Percentiles rank a stretch among this genome's conserved stretches.
phyloP scores from a whole-genome alignment of 192 early-diverging fungal genomes.

The Entomortierella lignicola region DNA sequence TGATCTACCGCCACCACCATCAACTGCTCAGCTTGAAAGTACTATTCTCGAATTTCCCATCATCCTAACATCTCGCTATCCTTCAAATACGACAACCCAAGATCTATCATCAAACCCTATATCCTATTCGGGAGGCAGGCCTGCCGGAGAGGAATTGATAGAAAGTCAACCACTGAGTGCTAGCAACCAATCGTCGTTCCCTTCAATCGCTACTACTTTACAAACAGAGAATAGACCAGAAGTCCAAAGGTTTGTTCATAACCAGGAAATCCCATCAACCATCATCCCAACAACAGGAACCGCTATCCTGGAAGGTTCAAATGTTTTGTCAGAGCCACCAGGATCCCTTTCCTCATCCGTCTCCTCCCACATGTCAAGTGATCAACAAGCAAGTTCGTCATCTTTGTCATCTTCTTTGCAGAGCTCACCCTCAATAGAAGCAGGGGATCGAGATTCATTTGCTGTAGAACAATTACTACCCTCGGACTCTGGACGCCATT shows the following conservation, averaged over 20 bases:
- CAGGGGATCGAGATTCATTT: background rate
- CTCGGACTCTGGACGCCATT: background rate
- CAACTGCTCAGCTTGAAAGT: constrained; percentile 28
- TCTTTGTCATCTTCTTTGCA: constrained; percentile 5
- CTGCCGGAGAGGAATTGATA: background rate
- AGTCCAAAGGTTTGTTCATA: constrained; percentile 40
- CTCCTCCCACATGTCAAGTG: background rate
- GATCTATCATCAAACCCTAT: background rate
- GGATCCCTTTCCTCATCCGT: constrained; percentile 6
- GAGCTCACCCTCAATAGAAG: background rate
- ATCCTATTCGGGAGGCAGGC: background rate
- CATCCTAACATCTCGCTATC: constrained; percentile 47
- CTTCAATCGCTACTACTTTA: background rate
- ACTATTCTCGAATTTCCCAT: constrained; percentile 47
- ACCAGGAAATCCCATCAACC: constrained; percentile 22
- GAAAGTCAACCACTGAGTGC: constrained; percentile 4
- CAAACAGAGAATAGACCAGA: background rate
- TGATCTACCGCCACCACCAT: constrained; percentile 42
- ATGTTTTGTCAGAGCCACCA: background rate
- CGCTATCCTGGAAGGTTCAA: background rate
- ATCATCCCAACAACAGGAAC: constrained; percentile 46
- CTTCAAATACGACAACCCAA: background rate
- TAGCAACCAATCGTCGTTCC: constrained; percentile 12
- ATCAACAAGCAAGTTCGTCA: too few species aligned
- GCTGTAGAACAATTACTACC: background rate